phyloP scores from a whole-genome alignment of 129 eudicot genomes.

The Helianthus annuus region HanXRQr2.0-SUNRISE NC_035435.2:19685084-19685583 shows the following conservation, averaged over 20 bases:
- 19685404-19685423: neutral
- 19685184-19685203: neutral
- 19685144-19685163: neutral
- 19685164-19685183: too few species aligned
- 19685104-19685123: too few species aligned
- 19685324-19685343: neutral
- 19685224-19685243: slow-evolving; percentile 17
- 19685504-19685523: neutral
- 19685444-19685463: neutral
- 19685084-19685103: too few species aligned
- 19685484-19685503: neutral
- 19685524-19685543: slow-evolving; percentile 12
- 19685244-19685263: neutral
- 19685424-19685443: neutral
- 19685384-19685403: neutral
- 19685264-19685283: neutral
- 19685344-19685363: too few species aligned
- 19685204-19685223: neutral
- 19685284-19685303: neutral
- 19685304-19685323: neutral
- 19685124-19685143: too few species aligned
- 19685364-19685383: neutral
- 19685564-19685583: slow-evolving; percentile 44
- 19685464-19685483: neutral
- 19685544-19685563: slow-evolving; percentile 40